These are phyloP conservation scores for Pleoardoris graminearum DNA, from an alignment of 2,329 filamentous ascomycete species.

Conservation along the genomic window DNA sequence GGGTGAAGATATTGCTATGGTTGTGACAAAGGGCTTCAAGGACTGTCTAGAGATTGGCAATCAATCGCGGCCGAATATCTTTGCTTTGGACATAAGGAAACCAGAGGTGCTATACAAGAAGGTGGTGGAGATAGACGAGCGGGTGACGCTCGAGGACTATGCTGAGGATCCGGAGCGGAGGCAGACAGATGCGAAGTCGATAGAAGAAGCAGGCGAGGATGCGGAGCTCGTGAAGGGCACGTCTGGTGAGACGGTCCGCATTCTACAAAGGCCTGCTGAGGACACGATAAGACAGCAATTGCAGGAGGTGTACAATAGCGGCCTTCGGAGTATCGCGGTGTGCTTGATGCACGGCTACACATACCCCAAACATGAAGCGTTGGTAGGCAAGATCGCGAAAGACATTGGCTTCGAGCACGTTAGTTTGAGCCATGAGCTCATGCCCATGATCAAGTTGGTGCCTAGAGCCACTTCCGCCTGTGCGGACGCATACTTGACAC, in stretches of 20 bases:
- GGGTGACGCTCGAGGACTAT: slow-evolving; percentile 89
- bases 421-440: slow-evolving; percentile 76
- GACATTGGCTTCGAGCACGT: slow-evolving; percentile 85
- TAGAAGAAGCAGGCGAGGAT: slow-evolving; percentile 50
- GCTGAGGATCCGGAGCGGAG: slow-evolving; percentile 78
- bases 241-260: slow-evolving; percentile 73
- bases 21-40: slow-evolving; percentile 85
- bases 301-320: slow-evolving; percentile 67
- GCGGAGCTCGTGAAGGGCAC: slow-evolving; percentile 69
- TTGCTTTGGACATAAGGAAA: slow-evolving; percentile 84
- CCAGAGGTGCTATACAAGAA: slow-evolving; percentile 84
- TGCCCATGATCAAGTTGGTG: slow-evolving; percentile 87
- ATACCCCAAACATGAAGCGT: slow-evolving; percentile 80
- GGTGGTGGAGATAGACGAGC: slow-evolving; percentile 88
- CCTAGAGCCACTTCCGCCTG: slow-evolving; percentile 76
- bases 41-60: slow-evolving; percentile 90
- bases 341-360: slow-evolving; percentile 93
- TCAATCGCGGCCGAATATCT: slow-evolving; percentile 86
- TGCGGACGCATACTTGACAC: slow-evolving; percentile 79
- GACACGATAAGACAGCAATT: slow-evolving; percentile 62
- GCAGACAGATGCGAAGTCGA: slow-evolving; percentile 59
- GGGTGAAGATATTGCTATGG: slow-evolving; percentile 83
- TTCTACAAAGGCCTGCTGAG: slow-evolving; percentile 65
- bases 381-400: slow-evolving; percentile 73
- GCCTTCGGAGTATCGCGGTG: slow-evolving; percentile 81